phyloP scores from a whole-genome alignment of 2,329 filamentous ascomycete species.

The Byssothecium circinans region DNA sequence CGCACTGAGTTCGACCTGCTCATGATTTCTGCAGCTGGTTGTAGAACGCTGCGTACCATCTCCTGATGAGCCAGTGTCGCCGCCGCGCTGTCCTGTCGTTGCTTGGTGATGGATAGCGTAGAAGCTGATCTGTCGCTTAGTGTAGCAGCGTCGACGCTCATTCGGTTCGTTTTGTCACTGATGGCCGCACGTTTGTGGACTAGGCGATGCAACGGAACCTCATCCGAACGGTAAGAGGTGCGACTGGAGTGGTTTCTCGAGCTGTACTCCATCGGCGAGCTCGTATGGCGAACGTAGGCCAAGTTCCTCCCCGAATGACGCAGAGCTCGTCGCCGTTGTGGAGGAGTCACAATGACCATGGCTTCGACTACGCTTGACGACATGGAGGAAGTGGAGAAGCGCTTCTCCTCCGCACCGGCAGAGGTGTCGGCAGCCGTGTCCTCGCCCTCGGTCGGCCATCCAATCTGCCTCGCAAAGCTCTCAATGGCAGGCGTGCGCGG shows the following conservation, averaged over 20 bases:
- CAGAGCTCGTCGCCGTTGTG: slow-evolving; percentile 48
- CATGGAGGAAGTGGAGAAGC: slow-evolving; percentile 55
- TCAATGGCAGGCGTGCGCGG: slow-evolving; percentile 48
- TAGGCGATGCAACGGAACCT: slow-evolving; percentile 51
- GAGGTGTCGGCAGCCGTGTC: slow-evolving; percentile 27
- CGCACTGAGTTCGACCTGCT: slow-evolving; percentile 31
- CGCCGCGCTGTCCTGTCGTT: slow-evolving; percentile 29
- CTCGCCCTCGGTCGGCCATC: slow-evolving; percentile 49
- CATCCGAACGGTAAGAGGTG: slow-evolving; percentile 48
- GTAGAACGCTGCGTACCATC: slow-evolving; percentile 33
- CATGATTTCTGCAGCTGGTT: slow-evolving; percentile 39
- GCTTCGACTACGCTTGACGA: slow-evolving; percentile 59
- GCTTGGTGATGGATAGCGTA: slow-evolving; percentile 33
- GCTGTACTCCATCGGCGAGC: slow-evolving; percentile 41
- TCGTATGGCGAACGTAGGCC: slow-evolving; percentile 51
- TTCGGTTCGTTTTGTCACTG: slow-evolving; percentile 45
- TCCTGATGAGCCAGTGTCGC: slow-evolving; percentile 36
- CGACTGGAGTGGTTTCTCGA: slow-evolving; percentile 49
- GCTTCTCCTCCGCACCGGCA: slow-evolving; percentile 40
- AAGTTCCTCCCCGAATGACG: slow-evolving; percentile 58
- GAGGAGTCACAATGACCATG: slow-evolving; percentile 56
- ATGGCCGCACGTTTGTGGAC: slow-evolving; percentile 56
- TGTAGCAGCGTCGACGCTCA: slow-evolving; percentile 33
- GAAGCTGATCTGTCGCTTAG: slow-evolving; percentile 30
- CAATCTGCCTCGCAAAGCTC: slow-evolving; percentile 53